Percentiles rank a stretch among this genome's conserved stretches.
These are phyloP conservation scores for Trichophyton verrucosum DNA, from an alignment of 2,329 filamentous ascomycete species.

Conservation along the genomic window DNA sequence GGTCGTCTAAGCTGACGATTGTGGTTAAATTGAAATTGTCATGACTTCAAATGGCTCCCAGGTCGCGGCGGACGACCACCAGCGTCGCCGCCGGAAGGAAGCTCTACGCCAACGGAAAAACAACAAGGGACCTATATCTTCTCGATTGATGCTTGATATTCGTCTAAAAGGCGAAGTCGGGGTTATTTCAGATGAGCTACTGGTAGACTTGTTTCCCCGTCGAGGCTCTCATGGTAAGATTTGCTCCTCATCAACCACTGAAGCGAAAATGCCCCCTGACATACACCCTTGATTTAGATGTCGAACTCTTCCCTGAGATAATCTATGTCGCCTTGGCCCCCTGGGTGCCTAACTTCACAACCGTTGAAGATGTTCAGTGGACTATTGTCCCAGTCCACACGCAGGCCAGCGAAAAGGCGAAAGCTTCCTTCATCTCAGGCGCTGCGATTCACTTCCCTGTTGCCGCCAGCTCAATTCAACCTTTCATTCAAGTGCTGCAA, in stretches of 20 bases:
- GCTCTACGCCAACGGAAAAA: constrained; percentile 4
- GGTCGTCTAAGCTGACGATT: not conserved
- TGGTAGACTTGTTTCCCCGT: constrained; percentile 61
- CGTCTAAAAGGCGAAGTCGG: constrained; percentile 76
- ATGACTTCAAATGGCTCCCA: not conserved
- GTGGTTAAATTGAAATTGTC: not conserved
- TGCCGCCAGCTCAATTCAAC: constrained; percentile 63
- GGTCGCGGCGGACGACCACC: not conserved
- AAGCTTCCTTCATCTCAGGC: constrained; percentile 50
- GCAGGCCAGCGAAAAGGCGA: constrained; percentile 31
- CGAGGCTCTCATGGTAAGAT: constrained; percentile 40
- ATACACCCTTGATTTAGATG: constrained; percentile 3
- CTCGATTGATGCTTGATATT: constrained; percentile 71
- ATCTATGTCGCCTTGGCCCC: constrained; percentile 38
- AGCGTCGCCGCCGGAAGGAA: constrained; percentile 6
- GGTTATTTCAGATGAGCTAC: constrained; percentile 74
- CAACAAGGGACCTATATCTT: constrained; percentile 52
- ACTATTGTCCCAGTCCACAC: constrained; percentile 65
- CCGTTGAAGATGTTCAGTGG: constrained; percentile 57
- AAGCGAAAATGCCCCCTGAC: not conserved
- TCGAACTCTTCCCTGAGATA: constrained; percentile 21
- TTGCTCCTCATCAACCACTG: not conserved
- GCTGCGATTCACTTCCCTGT: constrained; percentile 66
- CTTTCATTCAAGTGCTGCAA: constrained; percentile 62
- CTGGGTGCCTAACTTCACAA: constrained; percentile 29